Evolutionary conservation across 148 eudicot species (phyloP), one percentile per base, ranked within the genome.

Genomic region (Rhododendron ovatum): DNA sequence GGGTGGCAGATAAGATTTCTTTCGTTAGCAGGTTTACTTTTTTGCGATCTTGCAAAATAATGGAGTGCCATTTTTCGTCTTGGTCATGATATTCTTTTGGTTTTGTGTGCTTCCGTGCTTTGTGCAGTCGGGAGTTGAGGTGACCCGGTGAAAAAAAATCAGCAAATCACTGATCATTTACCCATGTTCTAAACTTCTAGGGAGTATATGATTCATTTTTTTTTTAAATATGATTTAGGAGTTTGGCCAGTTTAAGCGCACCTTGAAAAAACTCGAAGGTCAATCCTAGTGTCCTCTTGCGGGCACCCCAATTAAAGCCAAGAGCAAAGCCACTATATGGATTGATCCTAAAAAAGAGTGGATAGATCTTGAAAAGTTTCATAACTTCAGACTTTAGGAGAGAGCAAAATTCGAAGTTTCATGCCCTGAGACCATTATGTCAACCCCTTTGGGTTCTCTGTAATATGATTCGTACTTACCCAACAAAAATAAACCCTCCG

Each of bases 121-220:
- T 51, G 89, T 87, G 89, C 89, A 79, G 86, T 84, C 89, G 86
- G 88, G 61, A 55, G 55, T 53, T 20, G 18, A 80, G 86, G 77
- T 28, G 86, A 84, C 86, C 84, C 3, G 57, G n/a, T 28, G 35
- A 45, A 45, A 45, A 45, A 8, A 4, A 7, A 6, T 61, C 57
- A 11, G 13, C 35, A 20, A 12, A 17, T 55, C 11, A 18, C 28
- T 37, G 7, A 57, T 82, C 48, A 57, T 82, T 45, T 8, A 59
- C 48, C 22, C 84, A 57, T 59, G 73, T 82, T 82, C 84, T 57
- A 18, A 4, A 35, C 50, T 41, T 41, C 24, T 18, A 53, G 20
- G 35, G 2, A 43, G 12, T 3, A 75, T 3, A 75, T 15, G 18
- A 37, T 75, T 17, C n/a, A 15, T 57, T 4, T 5, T 17, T 15